These are phyloP conservation scores for Cryptococcus sp. DNA, from an alignment of 1,284 basidiomycete species.

Conservation along the genomic window DNA sequence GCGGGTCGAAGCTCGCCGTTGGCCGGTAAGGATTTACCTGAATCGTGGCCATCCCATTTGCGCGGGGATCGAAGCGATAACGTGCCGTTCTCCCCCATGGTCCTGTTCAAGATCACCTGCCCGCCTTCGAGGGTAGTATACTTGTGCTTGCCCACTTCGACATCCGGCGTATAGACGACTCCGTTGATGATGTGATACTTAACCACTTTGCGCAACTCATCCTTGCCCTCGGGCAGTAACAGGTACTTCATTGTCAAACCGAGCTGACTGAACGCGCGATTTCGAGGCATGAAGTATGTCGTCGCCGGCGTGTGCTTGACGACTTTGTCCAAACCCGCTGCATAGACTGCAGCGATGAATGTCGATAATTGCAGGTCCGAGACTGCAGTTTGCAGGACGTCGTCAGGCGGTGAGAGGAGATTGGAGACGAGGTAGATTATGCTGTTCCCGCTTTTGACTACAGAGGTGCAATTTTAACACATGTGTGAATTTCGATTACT, in stretches of 20 bases:
- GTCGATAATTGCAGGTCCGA: constrained; percentile 80
- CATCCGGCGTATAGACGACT: constrained; percentile 69
- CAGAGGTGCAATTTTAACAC: not conserved
- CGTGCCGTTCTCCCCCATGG: constrained; percentile 28
- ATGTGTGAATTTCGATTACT: not conserved
- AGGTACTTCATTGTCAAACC: constrained; percentile 89
- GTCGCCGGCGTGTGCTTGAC: constrained; percentile 70
- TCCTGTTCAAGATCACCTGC: constrained; percentile 46
- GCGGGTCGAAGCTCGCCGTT: constrained; percentile 48
- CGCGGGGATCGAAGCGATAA: constrained; percentile 36
- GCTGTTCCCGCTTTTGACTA: constrained; percentile 73
- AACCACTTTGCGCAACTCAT: constrained; percentile 78
- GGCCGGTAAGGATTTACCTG: constrained; percentile 35
- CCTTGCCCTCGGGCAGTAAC: constrained; percentile 66
- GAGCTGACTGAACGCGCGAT: constrained; percentile 80
- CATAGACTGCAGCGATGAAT: constrained; percentile 86
- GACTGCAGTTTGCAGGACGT: constrained; percentile 78
- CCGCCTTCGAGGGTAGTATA: constrained; percentile 54
- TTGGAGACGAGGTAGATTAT: constrained; percentile 88
- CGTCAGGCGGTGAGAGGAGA: constrained; percentile 76
- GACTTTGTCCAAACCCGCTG: constrained; percentile 72
- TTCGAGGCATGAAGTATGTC: constrained; percentile 84
- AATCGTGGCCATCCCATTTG: constrained; percentile 45
- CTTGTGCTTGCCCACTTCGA: constrained; percentile 39
- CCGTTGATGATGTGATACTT: constrained; percentile 79